Conservation (phyloP, 768 basidiomycete species). For the Auricularia cornea region DNA sequence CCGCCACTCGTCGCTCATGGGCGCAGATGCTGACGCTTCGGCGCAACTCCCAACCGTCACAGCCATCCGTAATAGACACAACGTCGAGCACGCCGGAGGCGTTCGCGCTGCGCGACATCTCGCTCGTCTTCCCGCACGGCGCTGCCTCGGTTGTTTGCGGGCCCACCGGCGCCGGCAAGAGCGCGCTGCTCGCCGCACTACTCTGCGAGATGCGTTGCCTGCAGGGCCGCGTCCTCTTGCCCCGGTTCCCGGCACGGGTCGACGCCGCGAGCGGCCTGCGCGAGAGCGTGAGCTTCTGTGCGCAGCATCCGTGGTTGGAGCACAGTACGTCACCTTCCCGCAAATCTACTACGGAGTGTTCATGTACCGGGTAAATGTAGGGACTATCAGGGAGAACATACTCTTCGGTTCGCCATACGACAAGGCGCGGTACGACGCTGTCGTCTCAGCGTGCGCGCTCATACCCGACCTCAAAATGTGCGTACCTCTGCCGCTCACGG, state of each 20-base stretch:
- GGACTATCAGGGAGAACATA: slow-evolving; percentile 71
- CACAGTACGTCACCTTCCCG: background rate
- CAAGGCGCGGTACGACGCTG: slow-evolving; percentile 51
- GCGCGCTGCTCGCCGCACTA: background rate
- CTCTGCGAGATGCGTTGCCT: background rate
- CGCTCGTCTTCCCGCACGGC: slow-evolving; percentile 49
- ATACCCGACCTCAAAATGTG: slow-evolving; percentile 52
- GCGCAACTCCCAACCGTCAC: too few relatives aligned
- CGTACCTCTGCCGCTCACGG: too few relatives aligned
- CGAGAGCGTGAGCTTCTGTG: background rate
- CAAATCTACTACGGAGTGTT: too few relatives aligned
- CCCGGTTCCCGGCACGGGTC: background rate
- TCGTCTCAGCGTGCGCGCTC: slow-evolving; percentile 69
- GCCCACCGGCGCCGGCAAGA: slow-evolving; percentile 58
- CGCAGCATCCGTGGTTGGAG: background rate
- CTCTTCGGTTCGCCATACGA: slow-evolving; percentile 47
- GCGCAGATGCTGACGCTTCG: background rate
- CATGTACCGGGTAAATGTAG: too few relatives aligned
- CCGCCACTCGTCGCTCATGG: too few relatives aligned
- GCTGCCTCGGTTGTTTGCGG: slow-evolving; percentile 53
- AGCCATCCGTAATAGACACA: background rate
- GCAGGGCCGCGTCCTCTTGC: background rate
- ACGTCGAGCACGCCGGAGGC: slow-evolving; percentile 13
- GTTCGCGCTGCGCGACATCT: slow-evolving; percentile 51
- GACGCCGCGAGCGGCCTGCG: background rate